A percentile compares a stretch with the other conserved stretches of the same genome.
These are phyloP conservation scores for Cenchrus fungigraminus DNA, from an alignment of 176 grass and related monocot genomes.

Conservation along the genomic window DNA sequence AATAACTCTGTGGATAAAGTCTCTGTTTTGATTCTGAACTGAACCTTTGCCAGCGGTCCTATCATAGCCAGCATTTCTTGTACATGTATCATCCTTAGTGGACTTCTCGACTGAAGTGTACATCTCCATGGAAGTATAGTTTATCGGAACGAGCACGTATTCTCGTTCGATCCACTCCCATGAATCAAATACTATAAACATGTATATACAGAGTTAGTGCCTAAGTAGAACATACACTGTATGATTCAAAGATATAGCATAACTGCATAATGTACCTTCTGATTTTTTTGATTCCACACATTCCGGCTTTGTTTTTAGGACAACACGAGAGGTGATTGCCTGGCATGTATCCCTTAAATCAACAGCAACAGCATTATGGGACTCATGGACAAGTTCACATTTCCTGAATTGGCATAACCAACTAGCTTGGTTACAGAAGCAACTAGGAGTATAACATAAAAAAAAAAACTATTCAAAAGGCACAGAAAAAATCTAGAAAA, in stretches of 20 bases:
- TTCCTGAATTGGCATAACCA: slow-evolving; percentile 43
- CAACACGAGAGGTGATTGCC: slow-evolving; percentile 33
- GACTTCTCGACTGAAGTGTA: slow-evolving; percentile 52
- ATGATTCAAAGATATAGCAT: slow-evolving; percentile 7
- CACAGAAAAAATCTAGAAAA: not conserved
- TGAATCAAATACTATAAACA: slow-evolving; percentile 67
- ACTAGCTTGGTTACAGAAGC: slow-evolving; percentile 11
- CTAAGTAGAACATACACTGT: slow-evolving; percentile 8
- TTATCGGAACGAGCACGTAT: slow-evolving; percentile 62
- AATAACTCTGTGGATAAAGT: slow-evolving; percentile 19
- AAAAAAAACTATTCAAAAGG: slow-evolving; percentile 31
- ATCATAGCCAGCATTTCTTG: slow-evolving; percentile 38
- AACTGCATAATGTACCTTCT: slow-evolving; percentile 33
- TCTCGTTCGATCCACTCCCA: slow-evolving; percentile 74
- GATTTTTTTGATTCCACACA: slow-evolving; percentile 38
- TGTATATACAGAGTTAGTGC: slow-evolving; percentile 29
- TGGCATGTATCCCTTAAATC: slow-evolving; percentile 34
- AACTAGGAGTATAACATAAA: not conserved
- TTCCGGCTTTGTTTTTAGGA: slow-evolving; percentile 38
- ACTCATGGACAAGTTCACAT: slow-evolving; percentile 5
- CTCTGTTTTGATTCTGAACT: slow-evolving; percentile 44
- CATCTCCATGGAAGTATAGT: slow-evolving; percentile 57
- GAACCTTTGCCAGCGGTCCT: slow-evolving; percentile 27
- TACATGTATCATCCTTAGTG: slow-evolving; percentile 44
- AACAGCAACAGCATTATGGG: slow-evolving; percentile 11